Base-by-base conservation (phyloP, 2,329 filamentous ascomycete genomes). In the Verruconis gallopava region DNA sequence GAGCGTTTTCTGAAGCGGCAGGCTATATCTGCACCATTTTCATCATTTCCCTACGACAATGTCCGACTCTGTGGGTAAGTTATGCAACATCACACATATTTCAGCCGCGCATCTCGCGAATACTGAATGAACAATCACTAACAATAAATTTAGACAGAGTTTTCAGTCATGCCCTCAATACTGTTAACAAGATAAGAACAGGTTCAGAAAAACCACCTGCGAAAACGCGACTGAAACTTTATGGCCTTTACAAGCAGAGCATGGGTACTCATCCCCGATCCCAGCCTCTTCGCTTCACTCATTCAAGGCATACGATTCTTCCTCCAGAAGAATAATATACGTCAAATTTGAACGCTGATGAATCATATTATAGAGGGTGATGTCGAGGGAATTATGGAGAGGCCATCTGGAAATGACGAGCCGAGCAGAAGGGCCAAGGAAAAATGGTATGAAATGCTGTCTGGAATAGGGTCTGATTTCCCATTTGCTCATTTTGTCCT, bases 151-250 rank as follows among this genome's bases (percentile, higher is more conserved):
- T 20, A 96, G 91, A 98, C 68, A 82, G 91, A 64, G 91, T 98
- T 58, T 98, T 98, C 63, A 89, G 93, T 61, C 89, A 98, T 75
- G 91, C 91, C 50, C 81, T 98, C 63, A 95, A 94, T 66, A 96
- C 91, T 18, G 89, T 98, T 55, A 95, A 95, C 65, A 93, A 93
- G 65, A 93, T 98, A 53, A 89, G 91, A 57, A 94, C 88, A 14
- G 89, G 91, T 48, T 85, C 85, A 40, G 78, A 85, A 48, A 81
- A 91, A 48, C 91, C 91, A 36, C 91, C 91, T 37, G 76, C 86
- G 2, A 69, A 73, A 47, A 88, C 93, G 56, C 81, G 91, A 44
- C 71, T 98, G 52, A 82, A 83, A 45, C 81, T 98, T 47, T 98
- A 98, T 79, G 91, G 91, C 49, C 73, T 98, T 50, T 98, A 98